phyloP scores from a whole-genome alignment of 257 asterid genomes.

The Nicotiana paniculata region DNA sequence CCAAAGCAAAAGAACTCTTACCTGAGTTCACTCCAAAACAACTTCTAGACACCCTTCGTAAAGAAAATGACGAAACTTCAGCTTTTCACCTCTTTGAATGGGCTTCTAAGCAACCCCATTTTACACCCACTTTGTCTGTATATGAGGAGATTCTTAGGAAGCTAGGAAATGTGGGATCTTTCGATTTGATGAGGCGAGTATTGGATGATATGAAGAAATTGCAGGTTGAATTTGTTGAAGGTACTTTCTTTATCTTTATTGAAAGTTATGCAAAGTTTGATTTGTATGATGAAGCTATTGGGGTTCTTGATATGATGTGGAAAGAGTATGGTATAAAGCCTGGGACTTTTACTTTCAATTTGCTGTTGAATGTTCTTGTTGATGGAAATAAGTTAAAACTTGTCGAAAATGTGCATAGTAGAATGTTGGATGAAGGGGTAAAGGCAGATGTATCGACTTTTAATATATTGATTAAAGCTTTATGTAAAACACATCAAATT shows the following conservation, averaged over 20 bases:
- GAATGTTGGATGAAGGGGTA: conserved; percentile 46
- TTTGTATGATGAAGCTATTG: conserved; percentile 57
- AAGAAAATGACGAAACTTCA: conserved; percentile 46
- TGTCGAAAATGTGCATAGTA: conserved; percentile 69
- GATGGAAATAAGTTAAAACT: conserved; percentile 71
- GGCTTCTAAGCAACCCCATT: conserved; percentile 76
- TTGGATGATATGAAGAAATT: conserved; percentile 57
- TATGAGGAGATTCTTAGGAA: conserved; percentile 66
- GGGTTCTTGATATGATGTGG: conserved; percentile 64
- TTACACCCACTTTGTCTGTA: conserved; percentile 42
- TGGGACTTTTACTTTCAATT: conserved; percentile 51
- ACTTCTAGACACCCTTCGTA: conserved; percentile 58
- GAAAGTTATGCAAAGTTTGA: conserved; percentile 63
- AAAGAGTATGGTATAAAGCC: conserved; percentile 53
- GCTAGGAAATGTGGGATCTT: conserved; percentile 66
- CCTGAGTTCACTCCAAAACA: conserved; percentile 56
- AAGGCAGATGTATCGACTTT: conserved; percentile 78
- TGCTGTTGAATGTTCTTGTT: conserved; percentile 73
- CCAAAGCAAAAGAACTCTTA: conserved; percentile 26
- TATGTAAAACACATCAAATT: conserved; percentile 85
- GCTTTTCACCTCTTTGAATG: conserved; percentile 60
- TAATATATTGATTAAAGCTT: conserved; percentile 76
- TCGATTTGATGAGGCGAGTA: conserved; percentile 42
- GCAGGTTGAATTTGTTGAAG: conserved; percentile 35
- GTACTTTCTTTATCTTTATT: conserved; percentile 54